Base-by-base conservation (phyloP, 805 yeast genomes). In the Wickerhamiella occidentalis region DNA sequence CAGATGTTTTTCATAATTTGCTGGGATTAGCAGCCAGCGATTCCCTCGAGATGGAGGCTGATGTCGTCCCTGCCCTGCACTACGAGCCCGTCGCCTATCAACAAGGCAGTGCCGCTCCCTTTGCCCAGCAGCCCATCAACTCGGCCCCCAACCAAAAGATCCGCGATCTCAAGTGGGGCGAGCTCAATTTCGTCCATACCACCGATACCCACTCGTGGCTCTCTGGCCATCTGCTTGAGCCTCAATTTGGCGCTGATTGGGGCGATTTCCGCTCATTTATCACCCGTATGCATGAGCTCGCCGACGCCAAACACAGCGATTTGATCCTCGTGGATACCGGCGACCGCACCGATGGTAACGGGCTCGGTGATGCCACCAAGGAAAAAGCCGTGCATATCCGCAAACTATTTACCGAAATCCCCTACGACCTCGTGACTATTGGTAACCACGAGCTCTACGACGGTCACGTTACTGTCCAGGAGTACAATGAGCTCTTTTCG, bases 131-230 rank as follows among this genome's bases (percentile, higher is more conserved):
- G 8, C 38, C 38, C 21, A 29, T 29, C 13, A 11, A 29, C 11
- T 29, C 33, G 5, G 38, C 19, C 19, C 38, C 36, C 37, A 17
- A 51, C 50, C 54, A 53, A 40, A 49, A 46, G 36, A 46, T 48
- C 46, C 51, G 46, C 60, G 5, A 59, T 75, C 59, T 87, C 25
- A 59, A 64, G 9, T 72, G 87, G 74, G 86, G 87, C 0, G 76
- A 80, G 49, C 52, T 92, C 41, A 90, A 92, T 67, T 85, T 92
- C 57, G 59, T 90, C 23, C 97, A 90, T 59, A 88, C 97, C 0
- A 92, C 98, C 0, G 98, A 90, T 59, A 90, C 96, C 2, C 98
- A 90, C 64, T 96, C 72, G 33, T 90, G 98, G 98, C 76, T 82
- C 13, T 15, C 28, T 8, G 44, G 44, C 36, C 65, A 92, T 47